These are phyloP conservation scores for Talaromyces sp. DNA, from an alignment of 2,329 filamentous ascomycete species.

Conservation along the genomic window DNA sequence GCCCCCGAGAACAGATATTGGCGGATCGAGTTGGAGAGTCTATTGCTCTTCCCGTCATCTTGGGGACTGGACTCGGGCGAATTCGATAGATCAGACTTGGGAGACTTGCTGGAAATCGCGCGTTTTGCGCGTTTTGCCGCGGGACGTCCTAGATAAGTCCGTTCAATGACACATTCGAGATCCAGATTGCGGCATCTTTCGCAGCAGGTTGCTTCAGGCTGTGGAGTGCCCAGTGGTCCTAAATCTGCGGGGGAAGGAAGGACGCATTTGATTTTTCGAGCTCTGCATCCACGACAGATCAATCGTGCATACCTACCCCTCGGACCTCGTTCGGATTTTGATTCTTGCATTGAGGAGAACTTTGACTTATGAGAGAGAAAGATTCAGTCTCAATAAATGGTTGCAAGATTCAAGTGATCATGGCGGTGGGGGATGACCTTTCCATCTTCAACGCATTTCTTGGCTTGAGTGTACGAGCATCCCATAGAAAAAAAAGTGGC, in stretches of 20 bases:
- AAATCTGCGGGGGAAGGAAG: conserved; percentile 8
- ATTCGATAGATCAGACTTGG: neutral
- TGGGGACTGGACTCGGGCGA: neutral
- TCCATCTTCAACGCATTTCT: too few relatives aligned
- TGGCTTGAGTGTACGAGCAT: too few relatives aligned
- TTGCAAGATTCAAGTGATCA: too few relatives aligned
- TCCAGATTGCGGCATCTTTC: conserved; percentile 20
- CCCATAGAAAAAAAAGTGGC: too few relatives aligned
- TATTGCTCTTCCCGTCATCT: neutral
- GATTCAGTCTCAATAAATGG: too few relatives aligned
- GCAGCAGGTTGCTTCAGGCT: conserved; percentile 11
- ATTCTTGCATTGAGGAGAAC: conserved; percentile 2
- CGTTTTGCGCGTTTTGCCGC: neutral
- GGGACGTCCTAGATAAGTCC: conserved; percentile 1
- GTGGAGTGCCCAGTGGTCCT: conserved; percentile 10
- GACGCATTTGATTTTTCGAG: conserved; percentile 23
- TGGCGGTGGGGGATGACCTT: too few relatives aligned
- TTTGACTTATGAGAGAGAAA: too few relatives aligned
- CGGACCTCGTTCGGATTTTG: conserved; percentile 5
- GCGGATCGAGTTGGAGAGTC: neutral
- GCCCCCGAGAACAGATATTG: conserved; percentile 1
- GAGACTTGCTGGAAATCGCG: neutral
- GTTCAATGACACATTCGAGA: conserved; percentile 21
- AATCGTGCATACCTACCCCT: conserved; percentile 18
- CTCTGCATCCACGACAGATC: conserved; percentile 20